phyloP scores from a whole-genome alignment of 2,329 filamentous ascomycete genomes.

The Gliomastix tumulicola region DNA sequence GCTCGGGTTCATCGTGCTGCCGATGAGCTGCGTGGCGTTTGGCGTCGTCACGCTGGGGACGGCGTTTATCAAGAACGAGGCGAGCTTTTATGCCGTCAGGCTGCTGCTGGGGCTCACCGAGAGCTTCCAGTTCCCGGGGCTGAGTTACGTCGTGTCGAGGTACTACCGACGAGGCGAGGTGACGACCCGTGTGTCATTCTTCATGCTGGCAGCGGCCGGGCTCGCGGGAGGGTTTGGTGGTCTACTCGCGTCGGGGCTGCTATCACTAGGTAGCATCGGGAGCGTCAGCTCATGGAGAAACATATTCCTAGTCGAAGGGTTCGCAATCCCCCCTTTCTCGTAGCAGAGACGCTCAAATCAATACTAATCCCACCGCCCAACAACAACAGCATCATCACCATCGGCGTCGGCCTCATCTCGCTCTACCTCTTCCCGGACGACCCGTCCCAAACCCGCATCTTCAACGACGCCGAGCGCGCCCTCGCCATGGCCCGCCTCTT shows the following conservation, averaged over 20 bases:
- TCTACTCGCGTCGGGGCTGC: slow-evolving; percentile 40
- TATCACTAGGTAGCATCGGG: slow-evolving; percentile 13
- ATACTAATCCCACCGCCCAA: background rate
- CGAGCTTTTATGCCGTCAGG: slow-evolving; percentile 36
- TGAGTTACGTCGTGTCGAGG: slow-evolving; percentile 47
- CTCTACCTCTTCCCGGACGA: slow-evolving; percentile 44
- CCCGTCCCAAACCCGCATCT: slow-evolving; percentile 38
- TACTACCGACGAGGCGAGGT: slow-evolving; percentile 52
- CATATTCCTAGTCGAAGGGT: slow-evolving; percentile 57
- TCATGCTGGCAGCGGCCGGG: slow-evolving; percentile 41
- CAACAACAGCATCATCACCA: slow-evolving; percentile 37
- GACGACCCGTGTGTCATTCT: slow-evolving; percentile 47
- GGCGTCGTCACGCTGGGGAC: slow-evolving; percentile 47
- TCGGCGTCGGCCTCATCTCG: slow-evolving; percentile 36
- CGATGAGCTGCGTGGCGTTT: slow-evolving; percentile 33
- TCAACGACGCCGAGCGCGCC: slow-evolving; percentile 43
- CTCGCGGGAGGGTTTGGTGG: slow-evolving; percentile 53
- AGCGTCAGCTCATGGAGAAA: slow-evolving; percentile 40
- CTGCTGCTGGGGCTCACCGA: slow-evolving; percentile 47
- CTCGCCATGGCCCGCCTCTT: slow-evolving; percentile 46
- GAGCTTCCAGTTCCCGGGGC: slow-evolving; percentile 50
- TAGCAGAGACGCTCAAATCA: no score
- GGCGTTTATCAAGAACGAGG: slow-evolving; percentile 42
- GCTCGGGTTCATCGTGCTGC: slow-evolving; percentile 39
- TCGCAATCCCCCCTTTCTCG: slow-evolving; percentile 4